A percentile compares a stretch with the other conserved stretches of the same genome.
These are phyloP conservation scores for Zoysia pacifica DNA, from an alignment of 176 grass and related monocot genomes.

Conservation along the genomic window DNA sequence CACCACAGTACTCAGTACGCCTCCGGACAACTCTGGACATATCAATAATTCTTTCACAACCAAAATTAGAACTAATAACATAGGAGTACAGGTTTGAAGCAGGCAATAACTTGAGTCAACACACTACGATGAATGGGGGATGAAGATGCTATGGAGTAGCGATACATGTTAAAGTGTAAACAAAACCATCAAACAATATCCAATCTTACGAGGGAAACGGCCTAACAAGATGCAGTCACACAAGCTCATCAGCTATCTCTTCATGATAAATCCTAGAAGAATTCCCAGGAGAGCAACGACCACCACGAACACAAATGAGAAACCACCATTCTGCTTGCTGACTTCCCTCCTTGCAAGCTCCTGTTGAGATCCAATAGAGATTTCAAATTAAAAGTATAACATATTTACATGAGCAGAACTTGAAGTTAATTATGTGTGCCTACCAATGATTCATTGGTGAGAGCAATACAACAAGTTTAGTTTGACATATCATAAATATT, in stretches of 20 bases:
- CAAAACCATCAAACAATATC: constrained; percentile 29
- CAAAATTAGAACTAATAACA: too few relatives aligned
- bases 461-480: not conserved
- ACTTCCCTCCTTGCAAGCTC: constrained; percentile 69
- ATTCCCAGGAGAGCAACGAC: constrained; percentile 74
- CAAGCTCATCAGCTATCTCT: constrained; percentile 51
- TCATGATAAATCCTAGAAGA: constrained; percentile 65
- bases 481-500: constrained; percentile 8
- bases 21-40: too few relatives aligned
- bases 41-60: too few relatives aligned
- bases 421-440: not conserved
- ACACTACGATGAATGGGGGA: constrained; percentile 31
- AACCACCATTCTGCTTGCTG: constrained; percentile 63
- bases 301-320: constrained; percentile 59
- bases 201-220: not conserved
- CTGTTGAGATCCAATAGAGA: constrained; percentile 43
- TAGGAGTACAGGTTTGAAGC: constrained; percentile 7
- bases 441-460: not conserved
- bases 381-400: not conserved
- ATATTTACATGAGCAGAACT: constrained; percentile 18
- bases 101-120: constrained; percentile 21
- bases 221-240: constrained; percentile 21
- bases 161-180: constrained; percentile 11
- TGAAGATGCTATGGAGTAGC: constrained; percentile 7
- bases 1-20: too few relatives aligned